Evolutionary conservation across 2,329 filamentous ascomycete genomes (phyloP).

Genomic region (Stagonosporopsis vannaccii): DNA sequence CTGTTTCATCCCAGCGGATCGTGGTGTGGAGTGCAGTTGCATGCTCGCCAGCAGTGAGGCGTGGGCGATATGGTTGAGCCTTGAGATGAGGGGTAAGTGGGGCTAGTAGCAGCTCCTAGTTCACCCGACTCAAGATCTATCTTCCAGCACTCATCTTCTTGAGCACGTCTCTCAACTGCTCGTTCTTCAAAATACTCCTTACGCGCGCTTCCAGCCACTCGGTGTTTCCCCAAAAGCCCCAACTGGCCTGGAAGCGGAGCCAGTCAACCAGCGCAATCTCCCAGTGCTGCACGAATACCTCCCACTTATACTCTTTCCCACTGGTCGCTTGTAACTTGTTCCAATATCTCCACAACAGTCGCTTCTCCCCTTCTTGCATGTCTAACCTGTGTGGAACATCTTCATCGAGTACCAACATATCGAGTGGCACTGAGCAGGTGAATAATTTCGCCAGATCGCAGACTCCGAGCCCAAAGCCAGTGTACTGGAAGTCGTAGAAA

Average conservation of each 20-base stretch:
- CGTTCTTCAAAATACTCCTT: slow-evolving; percentile 34
- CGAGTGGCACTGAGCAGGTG: slow-evolving; percentile 68
- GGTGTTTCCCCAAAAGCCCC: slow-evolving; percentile 49
- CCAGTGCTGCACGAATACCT: slow-evolving; percentile 66
- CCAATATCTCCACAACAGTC: slow-evolving; percentile 62
- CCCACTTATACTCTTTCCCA: slow-evolving; percentile 60
- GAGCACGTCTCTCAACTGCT: slow-evolving; percentile 29
- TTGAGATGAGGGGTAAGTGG: slow-evolving; percentile 13
- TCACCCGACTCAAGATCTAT: not conserved
- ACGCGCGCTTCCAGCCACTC: slow-evolving; percentile 46
- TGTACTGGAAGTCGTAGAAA: slow-evolving; percentile 75
- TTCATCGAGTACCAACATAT: slow-evolving; percentile 55
- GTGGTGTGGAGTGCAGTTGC: too few relatives aligned
- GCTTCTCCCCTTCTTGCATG: slow-evolving; percentile 61
- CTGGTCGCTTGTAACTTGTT: slow-evolving; percentile 43
- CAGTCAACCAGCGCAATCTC: slow-evolving; percentile 73
- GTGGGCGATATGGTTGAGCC: not conserved
- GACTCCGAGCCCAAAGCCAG: slow-evolving; percentile 68
- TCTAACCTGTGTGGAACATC: slow-evolving; percentile 49
- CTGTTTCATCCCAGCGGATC: too few relatives aligned
- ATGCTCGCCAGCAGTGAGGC: not conserved
- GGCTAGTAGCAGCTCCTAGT: not conserved
- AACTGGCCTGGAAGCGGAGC: slow-evolving; percentile 57
- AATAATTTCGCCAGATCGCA: slow-evolving; percentile 73
- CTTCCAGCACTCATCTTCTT: slow-evolving; percentile 3